These are phyloP conservation scores for Rhynchosporium agropyri DNA, from an alignment of 2,329 filamentous ascomycete genomes.

Conservation along the genomic window DNA sequence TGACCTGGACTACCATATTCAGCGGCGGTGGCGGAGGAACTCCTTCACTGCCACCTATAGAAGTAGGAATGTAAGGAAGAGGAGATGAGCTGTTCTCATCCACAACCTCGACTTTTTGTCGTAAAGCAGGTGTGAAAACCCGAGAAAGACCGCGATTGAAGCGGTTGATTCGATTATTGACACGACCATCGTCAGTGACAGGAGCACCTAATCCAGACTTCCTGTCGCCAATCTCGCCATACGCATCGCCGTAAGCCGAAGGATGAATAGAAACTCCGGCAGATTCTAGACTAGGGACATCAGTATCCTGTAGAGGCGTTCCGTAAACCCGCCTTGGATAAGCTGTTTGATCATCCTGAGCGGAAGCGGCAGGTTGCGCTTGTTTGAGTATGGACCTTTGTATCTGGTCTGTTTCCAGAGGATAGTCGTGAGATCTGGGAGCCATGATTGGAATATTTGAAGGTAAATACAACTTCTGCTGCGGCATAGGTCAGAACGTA, in stretches of 20 bases:
- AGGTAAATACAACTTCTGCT: neutral
- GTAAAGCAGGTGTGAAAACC: conserved; percentile 67
- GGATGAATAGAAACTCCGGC: conserved; percentile 38
- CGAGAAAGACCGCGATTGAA: conserved; percentile 66
- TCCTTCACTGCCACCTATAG: conserved; percentile 64
- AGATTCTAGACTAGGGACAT: neutral
- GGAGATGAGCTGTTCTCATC: conserved; percentile 57
- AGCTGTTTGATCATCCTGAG: neutral
- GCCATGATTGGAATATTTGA: neutral
- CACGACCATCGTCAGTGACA: conserved; percentile 71
- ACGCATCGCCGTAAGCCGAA: conserved; percentile 61
- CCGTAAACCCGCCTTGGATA: neutral
- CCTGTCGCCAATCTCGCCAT: conserved; percentile 59
- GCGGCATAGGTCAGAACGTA: neutral
- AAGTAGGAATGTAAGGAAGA: conserved; percentile 72
- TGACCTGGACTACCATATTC: conserved; percentile 73
- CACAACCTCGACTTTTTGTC: conserved; percentile 48
- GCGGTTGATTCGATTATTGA: conserved; percentile 80
- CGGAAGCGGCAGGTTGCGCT: neutral
- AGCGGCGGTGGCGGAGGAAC: conserved; percentile 60
- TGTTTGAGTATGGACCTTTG: neutral
- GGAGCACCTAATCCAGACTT: conserved; percentile 64
- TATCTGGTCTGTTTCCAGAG: neutral
- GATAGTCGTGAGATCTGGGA: neutral
- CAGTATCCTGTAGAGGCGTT: neutral